A percentile compares a stretch with the other conserved stretches of the same genome.
phyloP scores from a whole-genome alignment of 331 rosid genomes.

The Acacia pycnantha region DNA sequence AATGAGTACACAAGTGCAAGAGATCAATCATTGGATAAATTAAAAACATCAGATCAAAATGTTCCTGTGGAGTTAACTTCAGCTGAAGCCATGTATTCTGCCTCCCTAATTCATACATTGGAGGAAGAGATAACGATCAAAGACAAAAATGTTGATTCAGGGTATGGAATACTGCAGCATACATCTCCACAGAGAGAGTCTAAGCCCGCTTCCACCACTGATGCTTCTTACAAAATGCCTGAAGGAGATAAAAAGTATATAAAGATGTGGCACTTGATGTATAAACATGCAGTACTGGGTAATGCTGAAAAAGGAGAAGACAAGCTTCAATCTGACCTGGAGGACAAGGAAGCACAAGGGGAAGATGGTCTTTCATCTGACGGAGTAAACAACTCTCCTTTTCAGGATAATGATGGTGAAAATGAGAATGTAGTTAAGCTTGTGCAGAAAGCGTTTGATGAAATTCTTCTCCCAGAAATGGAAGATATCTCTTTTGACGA shows the following conservation, averaged over 20 bases:
- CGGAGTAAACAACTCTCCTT: conserved; percentile 35
- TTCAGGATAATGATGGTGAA: conserved; percentile 31
- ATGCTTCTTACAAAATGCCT: conserved; percentile 26
- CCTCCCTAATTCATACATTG: conserved; percentile 26
- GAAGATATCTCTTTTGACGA: conserved; percentile 43
- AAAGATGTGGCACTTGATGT: conserved; percentile 79
- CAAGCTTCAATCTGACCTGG: conserved; percentile 31
- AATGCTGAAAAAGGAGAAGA: conserved; percentile 29
- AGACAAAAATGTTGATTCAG: conserved; percentile 32
- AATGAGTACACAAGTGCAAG: background rate
- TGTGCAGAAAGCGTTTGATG: conserved; percentile 83
- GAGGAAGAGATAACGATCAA: conserved; percentile 25
- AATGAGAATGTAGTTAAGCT: conserved; percentile 49
- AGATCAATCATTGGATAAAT: background rate
- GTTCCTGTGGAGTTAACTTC: conserved; percentile 25
- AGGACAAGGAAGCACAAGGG: conserved; percentile 36
- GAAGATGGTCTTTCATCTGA: conserved; percentile 24
- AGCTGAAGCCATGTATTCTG: conserved; percentile 23
- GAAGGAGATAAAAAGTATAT: conserved; percentile 55
- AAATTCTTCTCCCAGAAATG: conserved; percentile 78
- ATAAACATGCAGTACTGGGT: conserved; percentile 64
- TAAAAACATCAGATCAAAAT: background rate
- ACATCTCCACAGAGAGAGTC: conserved; percentile 24
- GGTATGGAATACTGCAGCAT: conserved; percentile 19
- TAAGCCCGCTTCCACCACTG: conserved; percentile 19